phyloP scores from a whole-genome alignment of 2,329 filamentous ascomycete species.

The Arthroderma sp. region DNA sequence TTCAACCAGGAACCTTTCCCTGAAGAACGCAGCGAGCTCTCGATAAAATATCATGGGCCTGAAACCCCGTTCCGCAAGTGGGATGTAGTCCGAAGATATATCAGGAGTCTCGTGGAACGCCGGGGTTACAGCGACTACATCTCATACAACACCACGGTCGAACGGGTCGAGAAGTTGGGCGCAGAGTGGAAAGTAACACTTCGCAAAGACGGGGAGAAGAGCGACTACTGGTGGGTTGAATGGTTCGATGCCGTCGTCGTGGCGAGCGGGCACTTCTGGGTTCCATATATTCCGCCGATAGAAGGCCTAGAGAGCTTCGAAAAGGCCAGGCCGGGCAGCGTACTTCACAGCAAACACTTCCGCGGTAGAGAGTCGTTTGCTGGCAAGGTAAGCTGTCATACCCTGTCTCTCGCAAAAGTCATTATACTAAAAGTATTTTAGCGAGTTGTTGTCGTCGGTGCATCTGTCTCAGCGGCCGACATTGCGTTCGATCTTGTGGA shows the following conservation, averaged over 20 bases:
- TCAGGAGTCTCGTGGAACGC: conserved; percentile 44
- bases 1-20: conserved; percentile 48
- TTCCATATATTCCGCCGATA: conserved; percentile 54
- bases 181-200: conserved; percentile 45
- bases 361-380: conserved; percentile 51
- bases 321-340: conserved; percentile 44
- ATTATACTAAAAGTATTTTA: conserved; percentile 30
- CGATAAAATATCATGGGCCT: conserved; percentile 40
- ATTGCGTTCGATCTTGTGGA: conserved; percentile 62
- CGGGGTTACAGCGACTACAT: conserved; percentile 41
- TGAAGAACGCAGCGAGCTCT: conserved; percentile 29
- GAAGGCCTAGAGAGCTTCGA: conserved; percentile 49
- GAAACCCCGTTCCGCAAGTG: conserved; percentile 53
- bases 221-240: conserved; percentile 52
- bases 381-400: conserved; percentile 25
- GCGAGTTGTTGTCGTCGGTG: conserved; percentile 74
- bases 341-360: conserved; percentile 70
- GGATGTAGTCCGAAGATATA: conserved; percentile 44
- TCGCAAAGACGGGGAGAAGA: conserved; percentile 26
- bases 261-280: conserved; percentile 61
- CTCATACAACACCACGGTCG: conserved; percentile 48
- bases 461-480: conserved; percentile 70
- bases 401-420: neutral
- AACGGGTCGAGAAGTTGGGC: conserved; percentile 42
- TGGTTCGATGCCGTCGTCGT: conserved; percentile 63